Base-by-base conservation (phyloP, 148 eudicot genomes). In the Nepenthes gracilis region DNA sequence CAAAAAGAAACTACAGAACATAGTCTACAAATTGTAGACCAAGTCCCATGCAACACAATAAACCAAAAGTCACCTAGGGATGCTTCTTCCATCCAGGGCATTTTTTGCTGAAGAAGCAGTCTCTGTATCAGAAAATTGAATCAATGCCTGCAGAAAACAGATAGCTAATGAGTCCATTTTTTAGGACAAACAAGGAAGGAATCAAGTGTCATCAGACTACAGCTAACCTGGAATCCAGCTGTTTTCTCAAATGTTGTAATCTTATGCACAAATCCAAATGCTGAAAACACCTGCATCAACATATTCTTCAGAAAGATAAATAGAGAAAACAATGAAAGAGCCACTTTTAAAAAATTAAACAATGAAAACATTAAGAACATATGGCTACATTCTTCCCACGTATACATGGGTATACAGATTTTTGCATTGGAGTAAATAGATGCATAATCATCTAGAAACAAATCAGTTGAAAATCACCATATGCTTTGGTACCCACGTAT, bases 241-340 rank as follows among this genome's bases (percentile, higher is more conserved):
- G 98, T 92, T 80, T 92, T 92, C 79, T 92, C 98, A 74, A 92
- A 92, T 33, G 98, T 92, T 35, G 98, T 92, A 54, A 92, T 92
- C 76, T 92, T 92, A 65, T 92, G 98, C 59, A 93, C 99, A 77
- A 84, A 82, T 55, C 98, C 96, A 81, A 88, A 93, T 37, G 96
- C 91, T 43, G 96, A 93, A 71, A 88, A 88, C 4, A 93, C 96
- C 96, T 93, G 78, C 76, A 80, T 63, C 66, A 63, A 66, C 32
- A 69, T 55, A 54, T 12, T 34, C 36, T 34, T 72, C 62, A 77
- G 64, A 55, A 53, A 36, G 14, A 76, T 61, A 58, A 9, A 40
- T 4, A 33, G 32, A 4, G 53, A 12, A 40, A 60, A 47, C 50
- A 54, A 33, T 9, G 37, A 55, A 34, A 13, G n/a, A 59, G 23